phyloP scores from a whole-genome alignment of 805 yeast species.

The Kazachstania taianensis region DNA sequence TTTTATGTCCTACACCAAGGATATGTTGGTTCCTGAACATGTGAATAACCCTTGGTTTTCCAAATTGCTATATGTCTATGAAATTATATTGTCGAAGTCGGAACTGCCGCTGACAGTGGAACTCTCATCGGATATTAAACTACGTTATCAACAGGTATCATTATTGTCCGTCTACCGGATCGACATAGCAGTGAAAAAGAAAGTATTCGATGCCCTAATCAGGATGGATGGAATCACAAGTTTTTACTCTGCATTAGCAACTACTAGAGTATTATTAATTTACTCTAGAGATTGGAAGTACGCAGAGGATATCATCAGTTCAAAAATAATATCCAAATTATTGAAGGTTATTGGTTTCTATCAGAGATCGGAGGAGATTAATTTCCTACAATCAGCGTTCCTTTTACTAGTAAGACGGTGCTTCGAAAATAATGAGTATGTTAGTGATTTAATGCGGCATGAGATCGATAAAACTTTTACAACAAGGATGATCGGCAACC shows the following conservation, averaged over 20 bases:
- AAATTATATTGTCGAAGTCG: conserved; percentile 42
- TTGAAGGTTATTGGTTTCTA: conserved; percentile 33
- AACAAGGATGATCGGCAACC: conserved; percentile 26
- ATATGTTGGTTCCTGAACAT: conserved; percentile 30
- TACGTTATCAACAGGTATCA: conserved; percentile 11
- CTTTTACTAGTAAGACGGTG: conserved; percentile 55
- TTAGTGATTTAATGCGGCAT: conserved; percentile 39
- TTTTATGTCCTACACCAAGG: conserved; percentile 31
- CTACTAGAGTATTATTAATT: conserved; percentile 46
- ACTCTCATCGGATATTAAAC: conserved; percentile 18
- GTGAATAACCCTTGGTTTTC: conserved; percentile 48
- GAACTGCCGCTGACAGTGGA: conserved; percentile 39
- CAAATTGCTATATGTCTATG: conserved; percentile 44
- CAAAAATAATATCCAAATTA: conserved; percentile 40
- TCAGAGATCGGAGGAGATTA: conserved; percentile 31
- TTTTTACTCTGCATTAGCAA: conserved; percentile 40
- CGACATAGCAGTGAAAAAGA: conserved; percentile 16
- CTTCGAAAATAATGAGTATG: conserved; percentile 48
- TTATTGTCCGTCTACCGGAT: conserved; percentile 18
- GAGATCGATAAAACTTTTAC: conserved; percentile 41
- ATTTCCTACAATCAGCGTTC: conserved; percentile 38
- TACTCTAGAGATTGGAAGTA: conserved; percentile 37
- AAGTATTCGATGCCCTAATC: conserved; percentile 37
- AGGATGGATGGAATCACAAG: conserved; percentile 32
- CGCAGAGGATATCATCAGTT: conserved; percentile 34